Evolutionary conservation across 768 basidiomycete species (phyloP), one percentile per base, ranked within the genome.

Genomic region (Boletus speciosus): DNA sequence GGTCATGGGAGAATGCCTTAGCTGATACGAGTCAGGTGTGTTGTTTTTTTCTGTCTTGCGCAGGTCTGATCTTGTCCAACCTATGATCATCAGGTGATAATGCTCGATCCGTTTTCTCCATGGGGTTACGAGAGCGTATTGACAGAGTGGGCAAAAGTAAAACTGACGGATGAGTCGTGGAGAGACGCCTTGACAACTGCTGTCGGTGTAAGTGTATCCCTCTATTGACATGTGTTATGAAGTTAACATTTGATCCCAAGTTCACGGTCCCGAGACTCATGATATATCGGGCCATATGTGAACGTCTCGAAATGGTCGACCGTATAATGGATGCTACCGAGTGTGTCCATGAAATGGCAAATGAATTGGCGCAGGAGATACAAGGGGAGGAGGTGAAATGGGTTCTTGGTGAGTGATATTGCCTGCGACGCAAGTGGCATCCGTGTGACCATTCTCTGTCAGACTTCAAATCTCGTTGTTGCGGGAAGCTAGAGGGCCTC

Each of bases 271-370:
- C 57, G 8, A 41, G 41, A 12, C 46, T 50, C 10, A 1, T 5
- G 3, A n/a, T 58, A 3, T 58, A 51, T n/a, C 45, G 15, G 4
- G 49, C 9, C 1, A 4, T 58, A 4, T 58, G 49, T 27, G 54
- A 51, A 15, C 14, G 12, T 23, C 4, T 23, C 23, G 23, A 23
- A 23, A 23, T 4, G 23, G 23, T 4, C 2, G 40, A 34, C 15
- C 8, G 15, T 4, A 0, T 51, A 29, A 15, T 2, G 4, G 47
- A 59, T 0, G 55, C 43, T 1, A 12, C 27, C 11, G 35, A 52
- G 10, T 59, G 58, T 44, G 40, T 52, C 43, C 38, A 32, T 5
- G 35, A 42, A 49, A 49, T 59, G 51, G 7, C 5, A 2, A 16
- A 2, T 3, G 47, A 56, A 38, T 25, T 45, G 19, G 25, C 5